phyloP scores from a whole-genome alignment of 139 green algal species.

The Gonium pectorale region DNA sequence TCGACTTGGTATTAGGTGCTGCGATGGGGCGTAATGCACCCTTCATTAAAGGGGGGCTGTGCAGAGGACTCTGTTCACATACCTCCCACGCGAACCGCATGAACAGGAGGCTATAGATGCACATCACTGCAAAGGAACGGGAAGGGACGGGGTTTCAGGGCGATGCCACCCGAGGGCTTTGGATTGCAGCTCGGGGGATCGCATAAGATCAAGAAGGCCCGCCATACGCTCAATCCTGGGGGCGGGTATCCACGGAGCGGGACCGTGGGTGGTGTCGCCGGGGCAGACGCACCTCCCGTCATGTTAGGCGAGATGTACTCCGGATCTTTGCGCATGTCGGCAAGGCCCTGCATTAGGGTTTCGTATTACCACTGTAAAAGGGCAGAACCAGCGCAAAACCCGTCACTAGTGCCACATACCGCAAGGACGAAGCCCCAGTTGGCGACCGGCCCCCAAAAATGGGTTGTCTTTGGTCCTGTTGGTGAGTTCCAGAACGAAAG shows the following conservation, averaged over 20 bases:
- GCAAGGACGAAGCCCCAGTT: constrained; percentile 91
- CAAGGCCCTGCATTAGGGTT: constrained; percentile 53
- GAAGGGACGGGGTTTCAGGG: background rate
- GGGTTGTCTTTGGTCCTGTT: constrained; percentile 70
- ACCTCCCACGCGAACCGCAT: constrained; percentile 89
- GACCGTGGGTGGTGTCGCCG: background rate
- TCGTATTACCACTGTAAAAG: background rate
- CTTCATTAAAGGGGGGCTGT: too few relatives aligned
- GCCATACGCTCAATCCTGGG: too few relatives aligned
- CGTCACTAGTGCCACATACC: constrained; percentile 49
- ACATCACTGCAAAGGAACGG: constrained; percentile 67
- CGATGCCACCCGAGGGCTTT: too few relatives aligned
- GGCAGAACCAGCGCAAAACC: background rate
- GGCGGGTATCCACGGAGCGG: too few relatives aligned
- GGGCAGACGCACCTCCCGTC: constrained; percentile 72
- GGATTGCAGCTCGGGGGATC: too few relatives aligned
- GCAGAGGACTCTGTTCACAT: too few relatives aligned
- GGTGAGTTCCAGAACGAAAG: constrained; percentile 44
- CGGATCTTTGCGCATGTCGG: constrained; percentile 75
- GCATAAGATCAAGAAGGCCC: too few relatives aligned
- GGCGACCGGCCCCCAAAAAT: constrained; percentile 83
- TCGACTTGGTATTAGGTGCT: too few relatives aligned
- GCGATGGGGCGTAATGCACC: too few relatives aligned
- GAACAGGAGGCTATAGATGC: constrained; percentile 87
- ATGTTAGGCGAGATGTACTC: constrained; percentile 83